phyloP scores from a whole-genome alignment of 2,329 filamentous ascomycete genomes.

The Colletotrichum sp. region DNA sequence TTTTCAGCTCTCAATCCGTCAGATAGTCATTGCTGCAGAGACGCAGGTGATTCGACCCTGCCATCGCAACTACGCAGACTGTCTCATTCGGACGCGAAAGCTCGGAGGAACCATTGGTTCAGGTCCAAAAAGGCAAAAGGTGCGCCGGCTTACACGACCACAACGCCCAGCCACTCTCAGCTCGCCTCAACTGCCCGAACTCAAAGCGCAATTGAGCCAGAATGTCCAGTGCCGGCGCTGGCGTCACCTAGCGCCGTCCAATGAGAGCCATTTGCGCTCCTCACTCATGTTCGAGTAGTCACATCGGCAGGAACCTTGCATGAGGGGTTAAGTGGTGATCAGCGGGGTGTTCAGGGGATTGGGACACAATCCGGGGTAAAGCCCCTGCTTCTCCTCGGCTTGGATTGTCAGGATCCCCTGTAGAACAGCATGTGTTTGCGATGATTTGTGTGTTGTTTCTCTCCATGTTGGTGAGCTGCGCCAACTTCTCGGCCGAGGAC shows the following conservation, averaged over 20 bases:
- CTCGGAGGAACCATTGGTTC: constrained; percentile 1
- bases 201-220: background rate
- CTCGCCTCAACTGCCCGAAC: background rate
- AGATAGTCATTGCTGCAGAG: background rate
- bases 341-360: background rate
- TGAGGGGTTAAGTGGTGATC: constrained; percentile 5
- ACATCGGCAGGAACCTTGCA: constrained; percentile 7
- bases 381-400: constrained; percentile 9
- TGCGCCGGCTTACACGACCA: background rate
- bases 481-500: background rate
- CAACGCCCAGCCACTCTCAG: background rate
- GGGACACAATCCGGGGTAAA: background rate
- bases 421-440: background rate
- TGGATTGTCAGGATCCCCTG: background rate
- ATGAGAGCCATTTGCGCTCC: background rate
- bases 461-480: background rate
- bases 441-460: background rate
- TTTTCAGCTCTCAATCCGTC: background rate
- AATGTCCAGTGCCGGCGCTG: background rate
- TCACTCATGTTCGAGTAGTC: background rate
- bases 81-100: background rate
- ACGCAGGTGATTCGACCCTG: background rate
- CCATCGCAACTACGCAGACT: background rate
- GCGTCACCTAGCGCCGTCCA: background rate
- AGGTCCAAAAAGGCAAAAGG: background rate